Percentiles rank a stretch among this genome's conserved stretches.
Conservation (phyloP, 768 basidiomycete genomes). For the Tricholoma hemisulphureum region DNA sequence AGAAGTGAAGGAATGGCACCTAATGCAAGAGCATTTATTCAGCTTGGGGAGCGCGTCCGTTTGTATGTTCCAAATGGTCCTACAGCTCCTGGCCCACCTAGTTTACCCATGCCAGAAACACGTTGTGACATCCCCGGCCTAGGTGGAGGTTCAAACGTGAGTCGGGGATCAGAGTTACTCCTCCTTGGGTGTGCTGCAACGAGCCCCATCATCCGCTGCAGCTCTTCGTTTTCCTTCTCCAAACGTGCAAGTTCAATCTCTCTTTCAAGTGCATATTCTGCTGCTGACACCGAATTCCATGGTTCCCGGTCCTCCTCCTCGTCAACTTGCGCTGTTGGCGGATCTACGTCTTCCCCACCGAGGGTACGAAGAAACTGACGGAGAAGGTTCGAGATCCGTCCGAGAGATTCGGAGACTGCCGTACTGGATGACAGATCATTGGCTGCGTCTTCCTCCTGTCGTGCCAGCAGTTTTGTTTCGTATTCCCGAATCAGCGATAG, state of each 20-base stretch:
- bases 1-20: background rate
- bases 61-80: constrained; percentile 48
- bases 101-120: constrained; percentile 21
- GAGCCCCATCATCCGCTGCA: constrained; percentile 69
- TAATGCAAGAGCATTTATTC: constrained; percentile 7
- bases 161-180: constrained; percentile 18
- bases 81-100: constrained; percentile 20
- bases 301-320: constrained; percentile 41
- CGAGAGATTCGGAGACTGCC: constrained; percentile 63
- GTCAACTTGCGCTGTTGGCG: constrained; percentile 18
- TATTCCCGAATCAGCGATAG: constrained; percentile 87
- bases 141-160: constrained; percentile 22
- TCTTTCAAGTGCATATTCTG: constrained; percentile 83
- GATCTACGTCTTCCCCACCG: constrained; percentile 59
- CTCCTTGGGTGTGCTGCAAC: constrained; percentile 29
- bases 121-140: constrained; percentile 13
- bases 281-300: constrained; percentile 36
- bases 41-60: constrained; percentile 26
- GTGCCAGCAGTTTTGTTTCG: constrained; percentile 76
- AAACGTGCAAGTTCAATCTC: constrained; percentile 88
- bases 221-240: constrained; percentile 82
- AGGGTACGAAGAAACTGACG: constrained; percentile 68
- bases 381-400: constrained; percentile 65
- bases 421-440: constrained; percentile 61
- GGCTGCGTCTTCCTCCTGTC: constrained; percentile 65